Conservation (phyloP, 257 asterid genomes). For the Sherardia arvensis region DNA sequence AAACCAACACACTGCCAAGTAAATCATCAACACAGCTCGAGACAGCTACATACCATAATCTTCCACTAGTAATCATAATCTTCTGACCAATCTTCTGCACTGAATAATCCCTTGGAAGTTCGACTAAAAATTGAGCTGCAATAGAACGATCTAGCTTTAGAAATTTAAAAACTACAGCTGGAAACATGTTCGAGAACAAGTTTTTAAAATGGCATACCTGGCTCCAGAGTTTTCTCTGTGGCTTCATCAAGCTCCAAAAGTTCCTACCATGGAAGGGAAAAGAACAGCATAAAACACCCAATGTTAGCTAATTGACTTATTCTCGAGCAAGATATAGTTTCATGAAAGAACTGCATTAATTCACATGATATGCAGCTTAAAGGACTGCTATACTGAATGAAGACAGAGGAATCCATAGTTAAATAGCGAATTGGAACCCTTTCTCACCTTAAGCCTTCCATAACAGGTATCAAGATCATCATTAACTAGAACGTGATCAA, state of each 20-base stretch:
- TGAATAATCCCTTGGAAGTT: conserved; percentile 38
- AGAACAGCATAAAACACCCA: not conserved
- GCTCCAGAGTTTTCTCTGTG: conserved; percentile 19
- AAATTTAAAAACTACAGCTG: not conserved
- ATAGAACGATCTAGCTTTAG: conserved; percentile 9
- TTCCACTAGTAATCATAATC: conserved; percentile 40
- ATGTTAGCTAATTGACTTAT: not conserved
- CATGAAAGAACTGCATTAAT: not conserved
- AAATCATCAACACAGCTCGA: no score
- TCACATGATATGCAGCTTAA: not conserved
- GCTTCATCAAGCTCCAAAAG: conserved; percentile 45
- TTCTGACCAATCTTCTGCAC: conserved; percentile 45
- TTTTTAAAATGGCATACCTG: conserved; percentile 35
- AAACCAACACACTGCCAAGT: no score
- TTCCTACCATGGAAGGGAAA: conserved; percentile 31
- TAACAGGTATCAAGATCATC: conserved; percentile 68
- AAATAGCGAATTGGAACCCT: conserved; percentile 4
- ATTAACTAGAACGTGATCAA: conserved; percentile 70
- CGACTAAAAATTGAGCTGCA: conserved; percentile 31
- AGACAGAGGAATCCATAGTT: not conserved
- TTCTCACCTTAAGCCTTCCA: conserved; percentile 59
- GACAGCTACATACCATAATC: no score
- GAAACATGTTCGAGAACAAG: not conserved
- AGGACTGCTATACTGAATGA: not conserved
- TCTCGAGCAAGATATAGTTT: not conserved